Conservation (phyloP, 2,329 filamentous ascomycete genomes). For the Byssochlamys sp. region DNA sequence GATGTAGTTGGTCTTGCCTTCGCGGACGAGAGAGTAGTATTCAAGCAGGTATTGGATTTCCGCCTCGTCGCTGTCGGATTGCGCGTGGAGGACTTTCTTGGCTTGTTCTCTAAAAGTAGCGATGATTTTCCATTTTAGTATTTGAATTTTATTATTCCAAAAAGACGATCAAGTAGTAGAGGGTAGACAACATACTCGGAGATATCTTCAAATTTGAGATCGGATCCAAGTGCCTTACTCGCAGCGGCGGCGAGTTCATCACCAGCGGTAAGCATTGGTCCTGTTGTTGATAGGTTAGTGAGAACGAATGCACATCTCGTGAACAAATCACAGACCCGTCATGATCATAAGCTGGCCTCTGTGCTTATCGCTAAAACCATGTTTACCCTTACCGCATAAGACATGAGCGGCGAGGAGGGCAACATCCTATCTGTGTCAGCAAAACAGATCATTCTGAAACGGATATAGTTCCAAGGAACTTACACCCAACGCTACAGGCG, state of each 20-base stretch:
- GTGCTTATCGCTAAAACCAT: slow-evolving; percentile 43
- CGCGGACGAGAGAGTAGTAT: slow-evolving; percentile 44
- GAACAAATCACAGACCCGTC: slow-evolving; percentile 27
- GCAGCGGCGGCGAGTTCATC: slow-evolving; percentile 40
- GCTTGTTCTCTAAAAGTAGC: slow-evolving; percentile 18
- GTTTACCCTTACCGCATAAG: slow-evolving; percentile 38
- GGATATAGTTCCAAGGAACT: slow-evolving; percentile 6
- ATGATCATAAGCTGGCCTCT: slow-evolving; percentile 46
- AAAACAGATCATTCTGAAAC: not conserved
- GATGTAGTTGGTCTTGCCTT: slow-evolving; percentile 48
- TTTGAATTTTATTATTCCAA: no score
- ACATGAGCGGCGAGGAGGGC: slow-evolving; percentile 42
- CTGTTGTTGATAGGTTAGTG: slow-evolving; percentile 14
- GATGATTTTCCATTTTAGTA: no score
- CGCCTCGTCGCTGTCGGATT: slow-evolving; percentile 27
- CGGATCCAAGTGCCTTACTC: slow-evolving; percentile 33
- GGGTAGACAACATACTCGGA: slow-evolving; percentile 26
- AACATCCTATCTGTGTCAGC: slow-evolving; percentile 30
- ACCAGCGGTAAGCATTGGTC: slow-evolving; percentile 39
- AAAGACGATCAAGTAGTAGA: no score
- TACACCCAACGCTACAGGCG: slow-evolving; percentile 41
- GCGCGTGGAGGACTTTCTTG: slow-evolving; percentile 27
- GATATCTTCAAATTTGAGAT: slow-evolving; percentile 41
- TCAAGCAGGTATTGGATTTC: slow-evolving; percentile 43
- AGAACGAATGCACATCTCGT: not conserved